Percentiles rank a stretch among this genome's conserved stretches.
Evolutionary conservation across 495 filamentous ascomycete genomes (phyloP).

Genomic region (Amphirosellinia nigrospora): DNA sequence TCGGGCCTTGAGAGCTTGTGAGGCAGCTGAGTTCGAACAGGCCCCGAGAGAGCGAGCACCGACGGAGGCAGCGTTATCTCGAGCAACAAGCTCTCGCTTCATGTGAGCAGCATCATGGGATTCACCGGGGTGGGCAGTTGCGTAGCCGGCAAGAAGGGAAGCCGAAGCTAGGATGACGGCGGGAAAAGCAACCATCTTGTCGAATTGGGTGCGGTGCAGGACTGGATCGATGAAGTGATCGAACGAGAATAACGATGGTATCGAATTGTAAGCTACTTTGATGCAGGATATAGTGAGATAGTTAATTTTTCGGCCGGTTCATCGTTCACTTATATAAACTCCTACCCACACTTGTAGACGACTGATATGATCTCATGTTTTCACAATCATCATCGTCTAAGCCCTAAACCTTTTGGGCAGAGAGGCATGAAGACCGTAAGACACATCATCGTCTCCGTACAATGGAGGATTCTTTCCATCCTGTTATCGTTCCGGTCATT

Average conservation of each 20-base stretch:
- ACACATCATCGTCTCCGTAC: constrained; percentile 18
- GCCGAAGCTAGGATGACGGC: constrained; percentile 34
- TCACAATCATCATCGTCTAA: not conserved
- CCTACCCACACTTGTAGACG: not conserved
- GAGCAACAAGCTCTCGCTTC: constrained; percentile 43
- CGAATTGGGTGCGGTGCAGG: not conserved
- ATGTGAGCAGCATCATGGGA: constrained; percentile 40
- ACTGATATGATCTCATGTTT: not conserved
- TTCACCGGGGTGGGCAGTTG: constrained; percentile 45
- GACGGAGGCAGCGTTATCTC: constrained; percentile 39
- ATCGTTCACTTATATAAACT: constrained; percentile 2
- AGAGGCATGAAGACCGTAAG: not conserved
- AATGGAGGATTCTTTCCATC: not conserved
- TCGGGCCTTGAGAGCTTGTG: constrained; percentile 39
- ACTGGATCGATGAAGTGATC: not conserved
- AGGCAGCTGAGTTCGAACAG: constrained; percentile 42
- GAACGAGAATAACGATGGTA: not conserved
- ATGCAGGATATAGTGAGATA: not conserved
- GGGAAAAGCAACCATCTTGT: constrained; percentile 40
- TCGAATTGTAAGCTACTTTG: not conserved
- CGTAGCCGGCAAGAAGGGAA: constrained; percentile 29
- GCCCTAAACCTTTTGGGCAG: not conserved
- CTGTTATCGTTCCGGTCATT: not conserved
- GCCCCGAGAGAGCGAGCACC: constrained; percentile 45
- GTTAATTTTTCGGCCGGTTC: not conserved